Evolutionary conservation across 2,329 filamentous ascomycete genomes (phyloP).

Genomic region (Nemania sp.): DNA sequence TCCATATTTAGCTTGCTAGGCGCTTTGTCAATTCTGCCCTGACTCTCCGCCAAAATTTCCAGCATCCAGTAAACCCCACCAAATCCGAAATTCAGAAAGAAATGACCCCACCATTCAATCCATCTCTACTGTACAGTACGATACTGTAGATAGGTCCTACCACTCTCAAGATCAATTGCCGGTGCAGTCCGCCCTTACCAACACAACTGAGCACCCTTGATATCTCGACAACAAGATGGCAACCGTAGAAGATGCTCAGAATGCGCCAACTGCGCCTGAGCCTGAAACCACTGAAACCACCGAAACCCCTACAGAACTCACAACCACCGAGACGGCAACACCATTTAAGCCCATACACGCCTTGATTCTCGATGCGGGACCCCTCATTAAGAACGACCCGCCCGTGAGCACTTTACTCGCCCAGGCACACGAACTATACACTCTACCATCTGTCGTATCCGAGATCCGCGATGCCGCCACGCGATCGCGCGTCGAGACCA

Average conservation of each 20-base stretch:
- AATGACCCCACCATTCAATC: slow-evolving; percentile 37
- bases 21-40: slow-evolving; percentile 38
- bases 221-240: slow-evolving; percentile 23
- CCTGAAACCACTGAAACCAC: slow-evolving; percentile 9
- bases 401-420: slow-evolving; percentile 83
- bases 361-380: slow-evolving; percentile 89
- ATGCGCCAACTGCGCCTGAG: slow-evolving; percentile 34
- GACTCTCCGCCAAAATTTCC: slow-evolving; percentile 47
- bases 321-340: slow-evolving; percentile 20
- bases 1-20: neutral
- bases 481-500: slow-evolving; percentile 82
- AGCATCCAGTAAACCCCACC: slow-evolving; percentile 39
- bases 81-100: slow-evolving; percentile 38
- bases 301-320: neutral
- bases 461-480: slow-evolving; percentile 92
- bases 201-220: neutral
- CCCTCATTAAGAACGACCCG: slow-evolving; percentile 93
- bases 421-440: slow-evolving; percentile 81
- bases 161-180: slow-evolving; percentile 1
- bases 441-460: slow-evolving; percentile 84
- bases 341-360: slow-evolving; percentile 77
- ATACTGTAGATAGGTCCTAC: slow-evolving; percentile 22
- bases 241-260: slow-evolving; percentile 27
- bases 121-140: slow-evolving; percentile 18
- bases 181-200: neutral